phyloP scores from a whole-genome alignment of 371 early-diverging fungal genomes.

The Massospora cicadina region DNA sequence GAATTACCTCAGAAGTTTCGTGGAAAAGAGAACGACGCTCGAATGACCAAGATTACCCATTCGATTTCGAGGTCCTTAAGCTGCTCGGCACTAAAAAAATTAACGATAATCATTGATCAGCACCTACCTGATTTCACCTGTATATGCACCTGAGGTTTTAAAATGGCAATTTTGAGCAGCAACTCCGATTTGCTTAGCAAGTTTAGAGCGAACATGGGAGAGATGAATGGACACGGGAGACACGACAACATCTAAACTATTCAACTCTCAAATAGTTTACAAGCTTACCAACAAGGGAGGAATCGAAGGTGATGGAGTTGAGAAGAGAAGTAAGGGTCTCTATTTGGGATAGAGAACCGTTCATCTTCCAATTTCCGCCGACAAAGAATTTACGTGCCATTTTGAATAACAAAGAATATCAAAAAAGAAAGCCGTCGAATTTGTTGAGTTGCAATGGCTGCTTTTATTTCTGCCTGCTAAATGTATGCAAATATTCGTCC shows the following conservation, averaged over 20 bases:
- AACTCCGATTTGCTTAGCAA: slow-evolving; percentile 73
- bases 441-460: too few relatives aligned
- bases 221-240: slow-evolving; percentile 93
- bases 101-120: slow-evolving; percentile 9
- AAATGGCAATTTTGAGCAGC: slow-evolving; percentile 92
- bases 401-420: too few relatives aligned
- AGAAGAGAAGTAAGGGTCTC: slow-evolving; percentile 52
- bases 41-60: slow-evolving; percentile 96
- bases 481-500: too few relatives aligned
- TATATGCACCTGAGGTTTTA: slow-evolving; percentile 87
- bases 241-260: slow-evolving; percentile 74
- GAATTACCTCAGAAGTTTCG: slow-evolving; percentile 67
- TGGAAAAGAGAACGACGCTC: slow-evolving; percentile 90
- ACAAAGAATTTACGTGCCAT: slow-evolving; percentile 16
- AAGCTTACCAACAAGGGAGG: slow-evolving; percentile 20
- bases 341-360: slow-evolving; percentile 59
- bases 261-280: neutral
- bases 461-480: too few relatives aligned
- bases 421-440: too few relatives aligned
- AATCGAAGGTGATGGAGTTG: slow-evolving; percentile 37
- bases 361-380: slow-evolving; percentile 88
- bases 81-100: slow-evolving; percentile 55
- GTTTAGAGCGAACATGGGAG: slow-evolving; percentile 48
- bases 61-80: slow-evolving; percentile 88
- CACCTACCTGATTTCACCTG: slow-evolving; percentile 87